These are phyloP conservation scores for Dactylella cylindrospora DNA, from an alignment of 2,329 filamentous ascomycete species.

Conservation along the genomic window DNA sequence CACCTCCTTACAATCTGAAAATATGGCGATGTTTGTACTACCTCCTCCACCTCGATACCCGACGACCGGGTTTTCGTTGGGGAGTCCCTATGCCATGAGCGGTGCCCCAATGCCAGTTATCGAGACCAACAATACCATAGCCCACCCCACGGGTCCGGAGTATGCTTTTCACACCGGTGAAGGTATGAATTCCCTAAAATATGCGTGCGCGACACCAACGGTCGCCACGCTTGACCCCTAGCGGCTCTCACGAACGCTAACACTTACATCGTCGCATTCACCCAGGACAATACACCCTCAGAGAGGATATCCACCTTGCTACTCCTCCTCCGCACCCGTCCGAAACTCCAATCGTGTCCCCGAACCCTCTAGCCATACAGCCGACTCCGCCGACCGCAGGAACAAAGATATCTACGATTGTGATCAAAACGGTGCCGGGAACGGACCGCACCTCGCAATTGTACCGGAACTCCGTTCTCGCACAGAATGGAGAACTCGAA, in stretches of 20 bases:
- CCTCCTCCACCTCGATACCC: constrained; percentile 85
- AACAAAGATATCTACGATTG: constrained; percentile 78
- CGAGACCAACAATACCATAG: constrained; percentile 89
- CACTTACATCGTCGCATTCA: not conserved
- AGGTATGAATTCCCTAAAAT: constrained; percentile 60
- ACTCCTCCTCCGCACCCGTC: constrained; percentile 95
- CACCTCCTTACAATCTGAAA: too few species aligned
- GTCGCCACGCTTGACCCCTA: not conserved
- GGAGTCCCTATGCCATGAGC: constrained; percentile 68
- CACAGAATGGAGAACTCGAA: constrained; percentile 26
- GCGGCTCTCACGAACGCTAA: not conserved
- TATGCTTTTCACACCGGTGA: constrained; percentile 91
- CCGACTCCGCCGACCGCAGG: constrained; percentile 81
- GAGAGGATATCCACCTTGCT: constrained; percentile 87
- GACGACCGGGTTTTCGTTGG: constrained; percentile 64
- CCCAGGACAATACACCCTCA: constrained; percentile 80
- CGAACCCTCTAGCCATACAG: constrained; percentile 85
- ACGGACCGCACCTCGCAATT: constrained; percentile 33
- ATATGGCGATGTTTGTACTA: constrained; percentile 60
- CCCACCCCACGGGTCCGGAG: constrained; percentile 76
- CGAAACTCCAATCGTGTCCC: constrained; percentile 80
- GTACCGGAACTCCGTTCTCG: constrained; percentile 32
- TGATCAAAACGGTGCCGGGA: constrained; percentile 57
- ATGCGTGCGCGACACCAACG: not conserved
- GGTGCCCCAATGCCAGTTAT: constrained; percentile 72